A percentile compares a stretch with the other conserved stretches of the same genome.
Conservation (phyloP, 768 basidiomycete species). For the Tulasnella sp. region DNA sequence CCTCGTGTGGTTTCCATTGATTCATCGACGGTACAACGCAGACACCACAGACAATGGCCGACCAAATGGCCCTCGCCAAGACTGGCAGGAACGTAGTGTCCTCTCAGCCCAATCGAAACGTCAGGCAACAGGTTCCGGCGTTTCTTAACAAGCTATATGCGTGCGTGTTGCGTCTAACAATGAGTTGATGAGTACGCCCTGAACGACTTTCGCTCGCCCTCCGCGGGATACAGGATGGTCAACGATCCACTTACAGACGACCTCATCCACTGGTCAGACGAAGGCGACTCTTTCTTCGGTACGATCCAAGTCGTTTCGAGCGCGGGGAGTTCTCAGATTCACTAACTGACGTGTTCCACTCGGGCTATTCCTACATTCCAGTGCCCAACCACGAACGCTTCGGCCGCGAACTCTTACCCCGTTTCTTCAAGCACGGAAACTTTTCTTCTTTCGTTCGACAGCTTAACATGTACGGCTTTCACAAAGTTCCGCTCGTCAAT, state of each 20-base stretch:
- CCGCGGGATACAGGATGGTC: slow-evolving; percentile 57
- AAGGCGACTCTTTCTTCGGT: slow-evolving; percentile 92
- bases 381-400: slow-evolving; percentile 89
- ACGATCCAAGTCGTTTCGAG: neutral
- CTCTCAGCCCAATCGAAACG: slow-evolving; percentile 19
- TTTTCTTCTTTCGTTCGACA: slow-evolving; percentile 88
- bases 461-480: slow-evolving; percentile 93
- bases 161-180: slow-evolving; percentile 41
- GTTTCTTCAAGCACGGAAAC: slow-evolving; percentile 97
- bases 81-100: slow-evolving; percentile 19
- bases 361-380: slow-evolving; percentile 23
- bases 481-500: slow-evolving; percentile 91
- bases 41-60: slow-evolving; percentile 8
- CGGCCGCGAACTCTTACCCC: slow-evolving; percentile 76
- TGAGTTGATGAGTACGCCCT: slow-evolving; percentile 9
- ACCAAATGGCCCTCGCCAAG: slow-evolving; percentile 14
- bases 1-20: neutral
- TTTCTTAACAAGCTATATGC: slow-evolving; percentile 83
- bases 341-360: neutral
- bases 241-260: slow-evolving; percentile 72
- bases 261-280: slow-evolving; percentile 84
- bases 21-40: neutral
- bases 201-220: neutral
- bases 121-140: slow-evolving; percentile 42
- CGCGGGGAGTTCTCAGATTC: neutral